Percentiles rank a stretch among this genome's conserved stretches.
These are phyloP conservation scores for Fusarium aywerte DNA, from an alignment of 2,329 filamentous ascomycete species.

Conservation along the genomic window DNA sequence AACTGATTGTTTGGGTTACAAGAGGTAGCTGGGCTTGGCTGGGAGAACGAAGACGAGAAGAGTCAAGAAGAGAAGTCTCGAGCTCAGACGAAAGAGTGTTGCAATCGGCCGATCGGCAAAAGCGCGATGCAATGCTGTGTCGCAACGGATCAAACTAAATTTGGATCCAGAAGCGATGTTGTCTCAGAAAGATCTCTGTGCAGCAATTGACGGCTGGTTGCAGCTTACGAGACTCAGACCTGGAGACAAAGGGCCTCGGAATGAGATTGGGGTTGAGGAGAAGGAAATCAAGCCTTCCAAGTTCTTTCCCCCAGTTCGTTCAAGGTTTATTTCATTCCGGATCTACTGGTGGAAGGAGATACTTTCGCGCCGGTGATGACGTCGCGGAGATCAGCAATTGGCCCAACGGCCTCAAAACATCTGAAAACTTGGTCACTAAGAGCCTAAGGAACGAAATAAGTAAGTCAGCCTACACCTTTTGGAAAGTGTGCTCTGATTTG, in stretches of 20 bases:
- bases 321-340: slow-evolving; percentile 28
- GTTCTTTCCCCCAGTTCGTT: slow-evolving; percentile 22
- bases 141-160: slow-evolving; percentile 27
- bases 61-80: neutral
- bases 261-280: neutral
- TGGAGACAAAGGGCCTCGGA: slow-evolving; percentile 4
- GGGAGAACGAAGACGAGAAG: neutral
- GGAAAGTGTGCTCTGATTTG: too few relatives aligned
- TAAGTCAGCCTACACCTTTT: too few relatives aligned
- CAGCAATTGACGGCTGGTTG: slow-evolving; percentile 37
- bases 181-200: slow-evolving; percentile 30
- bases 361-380: slow-evolving; percentile 28
- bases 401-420: neutral
- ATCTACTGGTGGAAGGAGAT: slow-evolving; percentile 31
- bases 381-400: slow-evolving; percentile 33
- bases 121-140: slow-evolving; percentile 24
- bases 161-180: slow-evolving; percentile 26
- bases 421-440: too few relatives aligned
- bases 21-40: neutral
- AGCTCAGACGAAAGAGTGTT: neutral
- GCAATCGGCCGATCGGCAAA: slow-evolving; percentile 13
- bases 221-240: slow-evolving; percentile 26
- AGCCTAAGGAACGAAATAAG: too few relatives aligned
- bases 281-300: slow-evolving; percentile 19
- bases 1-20: neutral